Conservation (phyloP, 2,329 filamentous ascomycete species). For the Didymella keratinophila region DNA sequence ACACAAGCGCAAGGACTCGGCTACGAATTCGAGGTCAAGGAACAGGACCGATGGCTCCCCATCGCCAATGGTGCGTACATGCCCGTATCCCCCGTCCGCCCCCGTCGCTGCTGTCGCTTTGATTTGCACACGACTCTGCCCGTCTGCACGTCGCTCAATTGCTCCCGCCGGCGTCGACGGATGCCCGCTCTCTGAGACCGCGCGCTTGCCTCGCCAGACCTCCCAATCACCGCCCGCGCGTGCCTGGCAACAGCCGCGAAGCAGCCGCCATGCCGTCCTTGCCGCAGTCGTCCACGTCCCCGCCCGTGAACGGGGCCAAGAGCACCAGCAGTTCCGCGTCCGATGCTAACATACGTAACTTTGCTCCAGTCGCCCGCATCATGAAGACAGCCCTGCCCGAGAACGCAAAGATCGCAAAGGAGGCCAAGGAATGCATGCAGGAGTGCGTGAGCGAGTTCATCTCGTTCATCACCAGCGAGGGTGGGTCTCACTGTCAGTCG, state of each 20-base stretch:
- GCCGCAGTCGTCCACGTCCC: slow-evolving; percentile 48
- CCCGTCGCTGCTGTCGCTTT: slow-evolving; percentile 33
- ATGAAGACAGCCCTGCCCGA: slow-evolving; percentile 98
- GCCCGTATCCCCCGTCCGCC: slow-evolving; percentile 29
- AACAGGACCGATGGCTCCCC: slow-evolving; percentile 98
- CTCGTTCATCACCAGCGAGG: slow-evolving; percentile 99
- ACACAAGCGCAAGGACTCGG: slow-evolving; percentile 77
- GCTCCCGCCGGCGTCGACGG: slow-evolving; percentile 59
- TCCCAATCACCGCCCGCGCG: slow-evolving; percentile 55
- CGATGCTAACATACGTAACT: slow-evolving; percentile 94
- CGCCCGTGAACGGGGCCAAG: slow-evolving; percentile 42
- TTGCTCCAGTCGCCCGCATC: slow-evolving; percentile 95
- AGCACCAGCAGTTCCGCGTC: slow-evolving; percentile 55
- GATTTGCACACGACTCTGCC: slow-evolving; percentile 46
- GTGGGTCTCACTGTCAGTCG: slow-evolving; percentile 61
- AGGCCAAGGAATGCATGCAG: slow-evolving; percentile 99
- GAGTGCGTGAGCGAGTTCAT: slow-evolving; percentile 99
- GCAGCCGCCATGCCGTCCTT: slow-evolving; percentile 55
- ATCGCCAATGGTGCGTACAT: slow-evolving; percentile 98
- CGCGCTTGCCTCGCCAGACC: slow-evolving; percentile 49
- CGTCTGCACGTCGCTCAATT: slow-evolving; percentile 50
- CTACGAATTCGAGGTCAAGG: slow-evolving; percentile 98
- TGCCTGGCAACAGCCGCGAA: slow-evolving; percentile 50
- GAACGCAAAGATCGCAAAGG: slow-evolving; percentile 98
- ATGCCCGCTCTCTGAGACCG: slow-evolving; percentile 50